These are phyloP conservation scores for Saccharum spontaneum DNA, from an alignment of 176 grass and related monocot genomes.

Conservation along the genomic window DNA sequence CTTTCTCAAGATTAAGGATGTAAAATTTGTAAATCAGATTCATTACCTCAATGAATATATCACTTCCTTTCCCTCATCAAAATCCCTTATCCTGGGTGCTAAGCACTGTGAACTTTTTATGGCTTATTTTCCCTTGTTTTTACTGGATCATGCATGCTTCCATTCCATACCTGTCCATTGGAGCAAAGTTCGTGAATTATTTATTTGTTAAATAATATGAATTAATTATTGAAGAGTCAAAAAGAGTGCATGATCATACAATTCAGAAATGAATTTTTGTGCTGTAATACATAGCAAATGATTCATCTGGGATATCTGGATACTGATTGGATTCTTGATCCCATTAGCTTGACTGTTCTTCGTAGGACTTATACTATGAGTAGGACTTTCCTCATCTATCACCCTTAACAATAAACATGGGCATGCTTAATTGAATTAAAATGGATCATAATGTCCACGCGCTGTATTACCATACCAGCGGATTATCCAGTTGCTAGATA, in stretches of 20 bases:
- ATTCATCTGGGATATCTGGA: not conserved
- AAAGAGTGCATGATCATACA: not conserved
- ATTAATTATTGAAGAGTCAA: not conserved
- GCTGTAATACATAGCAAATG: not conserved
- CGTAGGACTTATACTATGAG: not conserved
- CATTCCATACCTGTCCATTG: not conserved
- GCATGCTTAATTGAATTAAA: slow-evolving; percentile 4
- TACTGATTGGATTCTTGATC: not conserved
- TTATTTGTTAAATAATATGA: not conserved
- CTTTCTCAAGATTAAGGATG: not conserved
- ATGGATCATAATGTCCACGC: not conserved
- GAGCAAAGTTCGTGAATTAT: not conserved
- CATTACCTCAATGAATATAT: not conserved
- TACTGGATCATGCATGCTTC: not conserved
- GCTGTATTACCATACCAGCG: not conserved
- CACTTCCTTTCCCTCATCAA: not conserved
- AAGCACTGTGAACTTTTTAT: not conserved
- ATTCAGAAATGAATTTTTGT: not conserved
- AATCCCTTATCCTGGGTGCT: not conserved
- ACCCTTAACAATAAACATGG: not conserved
- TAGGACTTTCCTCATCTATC: not conserved
- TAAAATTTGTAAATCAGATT: not conserved
- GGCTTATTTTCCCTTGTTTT: not conserved
- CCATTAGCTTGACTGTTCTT: slow-evolving; percentile 7
- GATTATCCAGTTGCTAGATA: slow-evolving; percentile 39